phyloP scores from a whole-genome alignment of 129 eudicot species.

The Chrysanthemum makinoi region DNA sequence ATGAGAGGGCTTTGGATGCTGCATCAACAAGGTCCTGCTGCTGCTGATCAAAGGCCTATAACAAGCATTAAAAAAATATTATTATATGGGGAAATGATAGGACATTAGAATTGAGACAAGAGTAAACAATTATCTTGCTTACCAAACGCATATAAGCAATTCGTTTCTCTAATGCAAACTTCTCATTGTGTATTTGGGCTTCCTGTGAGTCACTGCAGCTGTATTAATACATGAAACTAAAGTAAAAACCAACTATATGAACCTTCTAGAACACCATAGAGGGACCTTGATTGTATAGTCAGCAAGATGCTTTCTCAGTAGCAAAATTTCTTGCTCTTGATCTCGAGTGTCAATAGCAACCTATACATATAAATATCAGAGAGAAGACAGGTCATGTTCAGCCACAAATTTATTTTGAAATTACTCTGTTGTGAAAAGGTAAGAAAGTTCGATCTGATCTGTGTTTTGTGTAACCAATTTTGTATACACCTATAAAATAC shows the following conservation, averaged over 20 bases:
- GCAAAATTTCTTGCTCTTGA: conserved; percentile 74
- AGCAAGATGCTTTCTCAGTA: conserved; percentile 64
- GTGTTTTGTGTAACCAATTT: too few relatives aligned
- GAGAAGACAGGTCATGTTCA: too few relatives aligned
- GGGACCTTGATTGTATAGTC: conserved; percentile 75
- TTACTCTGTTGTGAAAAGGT: too few relatives aligned
- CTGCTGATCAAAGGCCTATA: conserved; percentile 96
- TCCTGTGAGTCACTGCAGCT: conserved; percentile 47
- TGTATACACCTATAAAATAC: too few relatives aligned
- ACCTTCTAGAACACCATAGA: not conserved
- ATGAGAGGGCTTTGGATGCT: conserved; percentile 86
- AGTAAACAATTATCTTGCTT: conserved; percentile 27
- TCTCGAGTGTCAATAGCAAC: conserved; percentile 58
- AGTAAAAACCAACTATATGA: not conserved
- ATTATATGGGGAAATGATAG: conserved; percentile 1
- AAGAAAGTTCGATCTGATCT: too few relatives aligned
- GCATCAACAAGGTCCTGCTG: conserved; percentile 98
- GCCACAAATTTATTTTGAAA: too few relatives aligned
- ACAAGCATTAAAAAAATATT: conserved; percentile 18
- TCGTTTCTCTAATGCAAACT: conserved; percentile 79
- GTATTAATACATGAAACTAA: conserved; percentile 15
- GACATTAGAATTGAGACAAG: conserved; percentile 2
- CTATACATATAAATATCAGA: conserved; percentile 22
- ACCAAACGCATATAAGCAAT: conserved; percentile 97
- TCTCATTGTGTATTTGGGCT: conserved; percentile 82